Evolutionary conservation across 768 basidiomycete species (phyloP).

Genomic region (Trametes cubensis): DNA sequence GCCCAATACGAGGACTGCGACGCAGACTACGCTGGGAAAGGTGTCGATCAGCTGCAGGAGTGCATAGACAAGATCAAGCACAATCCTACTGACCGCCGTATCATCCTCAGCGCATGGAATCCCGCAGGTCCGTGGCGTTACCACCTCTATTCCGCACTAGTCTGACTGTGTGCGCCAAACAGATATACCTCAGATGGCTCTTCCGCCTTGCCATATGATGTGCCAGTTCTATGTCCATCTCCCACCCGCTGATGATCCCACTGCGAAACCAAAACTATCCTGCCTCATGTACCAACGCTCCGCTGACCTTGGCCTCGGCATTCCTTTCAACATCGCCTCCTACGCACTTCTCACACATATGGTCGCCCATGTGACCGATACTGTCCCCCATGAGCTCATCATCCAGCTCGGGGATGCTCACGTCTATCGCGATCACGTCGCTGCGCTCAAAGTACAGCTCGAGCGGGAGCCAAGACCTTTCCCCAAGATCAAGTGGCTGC

Average conservation of each 20-base stretch:
- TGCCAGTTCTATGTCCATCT: constrained; percentile 99
- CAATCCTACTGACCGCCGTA: constrained; percentile 90
- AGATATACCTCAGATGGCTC: constrained; percentile 95
- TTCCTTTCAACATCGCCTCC: constrained; percentile 99
- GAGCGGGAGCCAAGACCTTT: constrained; percentile 77
- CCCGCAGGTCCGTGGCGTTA: constrained; percentile 73
- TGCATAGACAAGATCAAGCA: constrained; percentile 91
- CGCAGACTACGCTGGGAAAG: constrained; percentile 74
- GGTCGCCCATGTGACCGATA: constrained; percentile 91
- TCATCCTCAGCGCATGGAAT: constrained; percentile 97
- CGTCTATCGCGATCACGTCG: constrained; percentile 90
- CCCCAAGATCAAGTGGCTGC: constrained; percentile 76
- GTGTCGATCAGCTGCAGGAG: constrained; percentile 90
- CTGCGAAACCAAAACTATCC: constrained; percentile 70
- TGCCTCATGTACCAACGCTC: constrained; percentile 98
- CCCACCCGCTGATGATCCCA: constrained; percentile 53
- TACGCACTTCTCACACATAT: constrained; percentile 97
- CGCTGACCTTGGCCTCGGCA: constrained; percentile 94
- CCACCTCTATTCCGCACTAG: neutral
- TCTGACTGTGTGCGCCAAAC: neutral
- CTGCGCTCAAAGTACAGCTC: constrained; percentile 83
- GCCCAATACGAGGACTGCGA: constrained; percentile 79
- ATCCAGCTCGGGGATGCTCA: constrained; percentile 98
- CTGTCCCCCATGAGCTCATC: constrained; percentile 85
- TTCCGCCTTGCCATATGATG: constrained; percentile 98